Evolutionary conservation across 2,329 filamentous ascomycete species (phyloP), one percentile per base, ranked within the genome.

Genomic region (Fusarium floridanum): DNA sequence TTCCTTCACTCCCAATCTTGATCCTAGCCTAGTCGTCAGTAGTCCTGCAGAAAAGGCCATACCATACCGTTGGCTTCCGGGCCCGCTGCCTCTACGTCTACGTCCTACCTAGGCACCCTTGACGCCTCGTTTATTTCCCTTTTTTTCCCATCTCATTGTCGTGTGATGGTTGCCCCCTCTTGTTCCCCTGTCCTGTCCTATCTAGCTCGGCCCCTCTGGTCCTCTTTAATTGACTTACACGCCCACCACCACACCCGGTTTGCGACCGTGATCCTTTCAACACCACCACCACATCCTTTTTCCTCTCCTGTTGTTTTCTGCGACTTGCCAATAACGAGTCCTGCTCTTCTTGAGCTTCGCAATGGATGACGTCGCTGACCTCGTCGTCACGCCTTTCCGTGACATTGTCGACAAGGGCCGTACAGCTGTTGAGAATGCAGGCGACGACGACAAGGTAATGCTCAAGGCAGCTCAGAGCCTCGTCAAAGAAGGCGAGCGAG

Each of bases 391-490:
- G 39, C 87, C 88, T 32, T 90, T 90, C 74, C 83, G 81, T 62
- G 87, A 90, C 53, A 85, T 90, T 64, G 84, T 88, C 61, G 85
- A 87, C 50, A 89, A 88, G 81, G 88, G 85, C 36, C 85, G 81
- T 37, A 68, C 76, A 12, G 88, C 88, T 0, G 76, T 86, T 57
- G 82, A 84, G 29, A 89, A 89, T 82, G 87, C 87, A 11, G 85
- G 81, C 43, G 82, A 84, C 43, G 82, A 84, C 64, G 78, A 83
- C 27, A 80, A 85, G 70, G 67, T 73, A 53, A 90, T 90, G 88
- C 81, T 84, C 76, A 87, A 85, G 79, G 85, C 86, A 29, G 86
- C 87, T 29, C 84, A 85, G 74, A 83, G 80, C 59, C 80, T 89
- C 32, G 79, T 85, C 59, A 87, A 85, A 67, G 86, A 87, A 72